Percentiles rank a stretch among this genome's conserved stretches.
Evolutionary conservation across 164 flowering plant genomes (phyloP).

Genomic region (Umbilicus rupestris): DNA sequence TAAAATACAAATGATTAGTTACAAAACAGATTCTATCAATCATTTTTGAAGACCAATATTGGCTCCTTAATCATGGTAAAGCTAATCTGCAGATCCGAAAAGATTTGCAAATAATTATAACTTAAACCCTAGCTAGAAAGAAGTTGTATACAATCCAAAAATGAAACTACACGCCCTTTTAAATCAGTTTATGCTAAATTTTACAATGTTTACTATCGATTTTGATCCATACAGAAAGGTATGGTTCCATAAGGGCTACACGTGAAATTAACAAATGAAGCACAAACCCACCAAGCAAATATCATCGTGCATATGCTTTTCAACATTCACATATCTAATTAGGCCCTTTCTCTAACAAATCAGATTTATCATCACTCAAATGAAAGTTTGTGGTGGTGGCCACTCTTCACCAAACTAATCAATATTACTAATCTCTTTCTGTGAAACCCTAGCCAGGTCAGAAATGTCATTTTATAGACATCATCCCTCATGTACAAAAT

Average conservation of each 20-base stretch:
- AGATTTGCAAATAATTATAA: background rate
- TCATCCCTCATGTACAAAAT: background rate
- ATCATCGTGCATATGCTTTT: background rate
- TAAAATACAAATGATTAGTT: constrained; percentile 4
- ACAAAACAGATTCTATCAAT: background rate
- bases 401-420: background rate
- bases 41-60: background rate
- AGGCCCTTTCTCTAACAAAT: background rate
- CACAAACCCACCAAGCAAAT: background rate
- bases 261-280: constrained; percentile 1
- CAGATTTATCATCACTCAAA: background rate
- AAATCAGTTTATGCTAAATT: too few relatives aligned
- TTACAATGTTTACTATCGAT: too few relatives aligned
- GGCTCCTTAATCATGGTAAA: background rate
- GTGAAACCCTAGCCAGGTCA: background rate
- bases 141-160: background rate
- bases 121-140: background rate
- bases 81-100: background rate
- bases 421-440: background rate
- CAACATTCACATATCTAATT: background rate
- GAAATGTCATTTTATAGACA: background rate
- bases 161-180: background rate
- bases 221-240: background rate
- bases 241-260: background rate
- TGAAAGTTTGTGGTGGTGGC: background rate